Evolutionary conservation across 495 filamentous ascomycete species (phyloP).

Genomic region (Glutinoglossum americanum): DNA sequence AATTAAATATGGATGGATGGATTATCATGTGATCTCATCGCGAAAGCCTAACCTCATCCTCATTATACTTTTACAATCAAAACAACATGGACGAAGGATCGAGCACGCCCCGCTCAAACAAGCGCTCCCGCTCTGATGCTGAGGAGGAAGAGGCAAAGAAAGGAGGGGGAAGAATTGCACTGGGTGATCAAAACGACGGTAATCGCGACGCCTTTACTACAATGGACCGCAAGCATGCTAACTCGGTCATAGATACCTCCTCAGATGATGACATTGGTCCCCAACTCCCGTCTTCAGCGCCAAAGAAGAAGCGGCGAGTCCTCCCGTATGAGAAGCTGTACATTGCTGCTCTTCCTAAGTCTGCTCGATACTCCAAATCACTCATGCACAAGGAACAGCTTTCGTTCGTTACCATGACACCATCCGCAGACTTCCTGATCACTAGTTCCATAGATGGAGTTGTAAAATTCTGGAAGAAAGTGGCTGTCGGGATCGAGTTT

Average conservation of each 20-base stretch:
- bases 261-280: constrained; percentile 93
- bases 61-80: neutral
- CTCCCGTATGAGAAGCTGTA: constrained; percentile 91
- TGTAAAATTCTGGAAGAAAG: constrained; percentile 99
- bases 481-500: constrained; percentile 75
- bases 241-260: constrained; percentile 32
- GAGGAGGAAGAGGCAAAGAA: neutral
- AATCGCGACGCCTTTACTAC: neutral
- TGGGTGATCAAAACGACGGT: neutral
- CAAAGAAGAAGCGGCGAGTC: constrained; percentile 79
- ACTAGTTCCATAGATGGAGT: constrained; percentile 82
- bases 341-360: constrained; percentile 67
- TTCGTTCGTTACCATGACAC: constrained; percentile 66
- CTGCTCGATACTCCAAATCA: constrained; percentile 75
- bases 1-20: neutral
- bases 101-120: neutral
- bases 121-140: neutral
- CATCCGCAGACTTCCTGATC: constrained; percentile 79
- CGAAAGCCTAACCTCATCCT: neutral
- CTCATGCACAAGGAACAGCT: constrained; percentile 97
- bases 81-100: neutral
- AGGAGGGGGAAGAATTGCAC: neutral
- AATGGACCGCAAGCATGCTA: neutral
- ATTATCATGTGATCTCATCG: neutral
- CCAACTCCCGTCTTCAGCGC: constrained; percentile 48